These are phyloP conservation scores for Hypoxylon sp. DNA, from an alignment of 2,329 filamentous ascomycete genomes.

Conservation along the genomic window DNA sequence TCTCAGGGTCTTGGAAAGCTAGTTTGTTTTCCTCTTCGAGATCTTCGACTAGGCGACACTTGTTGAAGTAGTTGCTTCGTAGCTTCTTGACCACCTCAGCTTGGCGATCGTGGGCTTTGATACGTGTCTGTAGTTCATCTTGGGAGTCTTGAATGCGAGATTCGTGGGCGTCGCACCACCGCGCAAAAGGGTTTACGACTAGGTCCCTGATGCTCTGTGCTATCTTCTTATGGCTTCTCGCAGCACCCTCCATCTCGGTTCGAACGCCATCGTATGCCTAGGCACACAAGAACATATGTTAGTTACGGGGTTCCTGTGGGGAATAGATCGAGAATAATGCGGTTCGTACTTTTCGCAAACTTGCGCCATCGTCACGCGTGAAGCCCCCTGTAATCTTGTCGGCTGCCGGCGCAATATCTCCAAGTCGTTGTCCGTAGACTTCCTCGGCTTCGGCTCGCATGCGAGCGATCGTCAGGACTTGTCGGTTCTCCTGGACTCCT, in stretches of 20 bases:
- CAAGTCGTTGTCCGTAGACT: slow-evolving; percentile 83
- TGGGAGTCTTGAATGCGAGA: slow-evolving; percentile 92
- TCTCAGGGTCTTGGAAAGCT: slow-evolving; percentile 90
- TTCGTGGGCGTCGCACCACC: slow-evolving; percentile 97
- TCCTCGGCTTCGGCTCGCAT: slow-evolving; percentile 98
- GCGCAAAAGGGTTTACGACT: slow-evolving; percentile 92
- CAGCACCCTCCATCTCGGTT: slow-evolving; percentile 90
- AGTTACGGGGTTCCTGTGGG: slow-evolving; percentile 41
- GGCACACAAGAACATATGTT: slow-evolving; percentile 27
- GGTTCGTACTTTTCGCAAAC: slow-evolving; percentile 84
- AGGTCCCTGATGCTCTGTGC: slow-evolving; percentile 96
- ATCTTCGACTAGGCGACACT: slow-evolving; percentile 95
- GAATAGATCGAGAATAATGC: slow-evolving; percentile 19
- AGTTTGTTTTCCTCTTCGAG: slow-evolving; percentile 99
- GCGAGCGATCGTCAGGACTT: slow-evolving; percentile 90
- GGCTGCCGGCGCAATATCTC: slow-evolving; percentile 84
- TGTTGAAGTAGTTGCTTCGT: slow-evolving; percentile 98
- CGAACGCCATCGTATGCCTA: slow-evolving; percentile 96
- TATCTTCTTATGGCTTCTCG: slow-evolving; percentile 94
- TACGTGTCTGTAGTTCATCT: slow-evolving; percentile 89
- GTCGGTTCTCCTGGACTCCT: slow-evolving; percentile 93
- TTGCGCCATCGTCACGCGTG: slow-evolving; percentile 92
- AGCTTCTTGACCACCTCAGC: slow-evolving; percentile 92
- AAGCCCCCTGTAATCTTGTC: slow-evolving; percentile 90
- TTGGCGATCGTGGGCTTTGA: slow-evolving; percentile 94